Conservation (phyloP, 108 stramenopile genomes). For the Pseudonitzschia pungens region DNA sequence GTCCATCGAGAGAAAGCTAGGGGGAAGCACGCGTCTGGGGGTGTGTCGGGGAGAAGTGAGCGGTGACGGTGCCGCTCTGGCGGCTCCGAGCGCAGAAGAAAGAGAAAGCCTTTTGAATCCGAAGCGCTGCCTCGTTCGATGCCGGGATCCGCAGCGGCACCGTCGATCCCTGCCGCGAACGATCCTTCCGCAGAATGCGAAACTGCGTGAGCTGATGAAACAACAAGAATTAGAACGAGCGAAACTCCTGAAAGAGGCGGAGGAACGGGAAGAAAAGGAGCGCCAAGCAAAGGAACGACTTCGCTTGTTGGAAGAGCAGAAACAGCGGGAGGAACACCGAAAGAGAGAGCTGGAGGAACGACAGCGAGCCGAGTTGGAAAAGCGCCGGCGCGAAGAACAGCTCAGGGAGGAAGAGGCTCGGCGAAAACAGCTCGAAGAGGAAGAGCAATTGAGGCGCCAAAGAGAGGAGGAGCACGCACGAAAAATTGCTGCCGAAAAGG, state of each 20-base stretch:
- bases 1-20: slow-evolving; percentile 82
- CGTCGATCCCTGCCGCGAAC: slow-evolving; percentile 21
- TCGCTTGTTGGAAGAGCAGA: slow-evolving; percentile 18
- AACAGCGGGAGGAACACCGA: slow-evolving; percentile 13
- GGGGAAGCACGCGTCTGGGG: slow-evolving; percentile 74
- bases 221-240: slow-evolving; percentile 31
- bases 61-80: slow-evolving; percentile 62
- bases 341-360: slow-evolving; percentile 2
- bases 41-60: slow-evolving; percentile 85
- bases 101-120: slow-evolving; percentile 9
- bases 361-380: slow-evolving; percentile 21
- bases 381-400: slow-evolving; percentile 10
- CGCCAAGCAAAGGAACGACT: slow-evolving; percentile 16
- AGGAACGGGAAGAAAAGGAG: slow-evolving; percentile 21
- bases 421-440: slow-evolving; percentile 8
- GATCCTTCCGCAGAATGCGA: slow-evolving; percentile 12
- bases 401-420: slow-evolving; percentile 6
- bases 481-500: slow-evolving; percentile 14
- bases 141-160: not conserved
- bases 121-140: not conserved
- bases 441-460: slow-evolving; percentile 25
- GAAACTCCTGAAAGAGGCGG: slow-evolving; percentile 13
- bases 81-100: slow-evolving; percentile 17
- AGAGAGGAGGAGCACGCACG: slow-evolving; percentile 2
- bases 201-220: slow-evolving; percentile 24